phyloP scores from a whole-genome alignment of 2,329 filamentous ascomycete genomes.

The Blastomyces emzantsi region DNA sequence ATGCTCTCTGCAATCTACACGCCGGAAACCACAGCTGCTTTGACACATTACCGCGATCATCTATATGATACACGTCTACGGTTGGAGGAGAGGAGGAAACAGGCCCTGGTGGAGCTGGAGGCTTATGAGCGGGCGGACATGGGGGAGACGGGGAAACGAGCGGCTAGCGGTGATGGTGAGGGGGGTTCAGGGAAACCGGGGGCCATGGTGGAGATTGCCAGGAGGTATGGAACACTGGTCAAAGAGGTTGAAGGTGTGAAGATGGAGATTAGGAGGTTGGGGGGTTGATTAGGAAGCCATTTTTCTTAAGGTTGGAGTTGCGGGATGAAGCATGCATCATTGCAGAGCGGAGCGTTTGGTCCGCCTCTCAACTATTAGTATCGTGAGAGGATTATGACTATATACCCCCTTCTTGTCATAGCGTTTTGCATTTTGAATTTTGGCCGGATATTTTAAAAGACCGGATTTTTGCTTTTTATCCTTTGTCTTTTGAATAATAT shows the following conservation, averaged over 20 bases:
- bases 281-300: slow-evolving; percentile 8
- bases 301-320: background rate
- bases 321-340: background rate
- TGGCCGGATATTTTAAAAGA: background rate
- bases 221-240: slow-evolving; percentile 30
- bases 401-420: background rate
- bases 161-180: slow-evolving; percentile 4
- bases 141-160: background rate
- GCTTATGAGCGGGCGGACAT: slow-evolving; percentile 27
- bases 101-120: slow-evolving; percentile 27
- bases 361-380: background rate
- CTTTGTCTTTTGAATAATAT: background rate
- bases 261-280: slow-evolving; percentile 28
- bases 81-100: slow-evolving; percentile 25
- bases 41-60: slow-evolving; percentile 28
- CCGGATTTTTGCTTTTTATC: background rate
- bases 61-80: slow-evolving; percentile 22
- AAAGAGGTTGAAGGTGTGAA: slow-evolving; percentile 31
- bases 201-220: slow-evolving; percentile 31
- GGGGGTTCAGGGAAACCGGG: slow-evolving; percentile 16
- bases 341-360: background rate
- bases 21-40: slow-evolving; percentile 28
- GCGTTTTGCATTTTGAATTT: background rate
- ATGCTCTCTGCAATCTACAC: slow-evolving; percentile 31
- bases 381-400: background rate